These are phyloP conservation scores for Lycium barbarum DNA, from an alignment of 257 asterid genomes.

Conservation along the genomic window DNA sequence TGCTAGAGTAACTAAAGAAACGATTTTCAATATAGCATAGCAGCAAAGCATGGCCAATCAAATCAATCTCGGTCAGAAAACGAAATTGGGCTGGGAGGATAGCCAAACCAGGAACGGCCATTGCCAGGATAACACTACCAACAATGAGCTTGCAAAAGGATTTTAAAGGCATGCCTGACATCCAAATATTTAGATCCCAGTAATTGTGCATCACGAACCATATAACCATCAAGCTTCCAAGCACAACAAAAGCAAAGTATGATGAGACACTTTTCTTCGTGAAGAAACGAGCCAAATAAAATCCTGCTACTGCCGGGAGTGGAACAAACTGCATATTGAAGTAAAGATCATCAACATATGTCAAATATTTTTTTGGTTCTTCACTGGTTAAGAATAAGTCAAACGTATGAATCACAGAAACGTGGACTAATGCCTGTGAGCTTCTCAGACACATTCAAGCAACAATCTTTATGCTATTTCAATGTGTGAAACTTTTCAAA, in stretches of 20 bases:
- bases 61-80: slow-evolving; percentile 78
- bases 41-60: slow-evolving; percentile 85
- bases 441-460: slow-evolving; percentile 24
- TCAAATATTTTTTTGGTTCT: background rate
- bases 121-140: slow-evolving; percentile 87
- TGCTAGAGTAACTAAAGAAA: slow-evolving; percentile 88
- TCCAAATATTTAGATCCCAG: slow-evolving; percentile 99
- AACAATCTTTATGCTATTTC: background rate
- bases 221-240: slow-evolving; percentile 91
- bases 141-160: slow-evolving; percentile 96
- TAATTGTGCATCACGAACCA: slow-evolving; percentile 99
- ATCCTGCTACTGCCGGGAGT: slow-evolving; percentile 92
- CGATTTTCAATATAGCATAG: slow-evolving; percentile 86
- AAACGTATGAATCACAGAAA: background rate
- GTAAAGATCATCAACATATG: slow-evolving; percentile 20
- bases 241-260: slow-evolving; percentile 83
- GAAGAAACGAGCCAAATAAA: slow-evolving; percentile 90
- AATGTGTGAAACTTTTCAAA: background rate
- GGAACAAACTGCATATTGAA: slow-evolving; percentile 84
- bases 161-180: slow-evolving; percentile 96
- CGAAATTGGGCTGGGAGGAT: slow-evolving; percentile 79
- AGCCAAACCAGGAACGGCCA: slow-evolving; percentile 95
- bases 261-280: slow-evolving; percentile 88
- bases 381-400: background rate
- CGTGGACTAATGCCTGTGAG: background rate